A percentile compares a stretch with the other conserved stretches of the same genome.
phyloP scores from a whole-genome alignment of 345 rosid genomes.

The Diplotaxis tenuifolia region DNA sequence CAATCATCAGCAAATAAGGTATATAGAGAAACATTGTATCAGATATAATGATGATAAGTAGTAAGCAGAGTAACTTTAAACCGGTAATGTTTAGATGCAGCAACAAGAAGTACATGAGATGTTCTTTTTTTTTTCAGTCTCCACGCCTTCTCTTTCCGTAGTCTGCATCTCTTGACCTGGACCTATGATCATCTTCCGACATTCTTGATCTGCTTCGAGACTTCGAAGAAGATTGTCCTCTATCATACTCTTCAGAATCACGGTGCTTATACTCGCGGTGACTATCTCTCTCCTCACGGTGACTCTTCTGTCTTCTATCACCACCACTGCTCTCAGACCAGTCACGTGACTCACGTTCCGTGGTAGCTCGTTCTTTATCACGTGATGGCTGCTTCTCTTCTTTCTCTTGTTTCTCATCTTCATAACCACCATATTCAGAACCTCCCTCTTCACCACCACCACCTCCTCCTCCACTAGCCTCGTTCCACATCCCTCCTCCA shows the following conservation, averaged over 20 bases:
- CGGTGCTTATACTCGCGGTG: conserved; percentile 60
- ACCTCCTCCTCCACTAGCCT: conserved; percentile 75
- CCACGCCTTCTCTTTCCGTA: conserved; percentile 72
- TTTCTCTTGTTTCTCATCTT: conserved; percentile 72
- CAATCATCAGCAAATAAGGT: conserved; percentile 19
- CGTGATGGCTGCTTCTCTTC: conserved; percentile 57
- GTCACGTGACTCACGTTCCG: conserved; percentile 81
- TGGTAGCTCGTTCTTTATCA: conserved; percentile 54
- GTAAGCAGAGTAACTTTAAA: conserved; percentile 14
- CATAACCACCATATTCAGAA: conserved; percentile 75
- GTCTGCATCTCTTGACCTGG: conserved; percentile 73
- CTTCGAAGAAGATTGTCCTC: conserved; percentile 70
- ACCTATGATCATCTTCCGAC: conserved; percentile 64
- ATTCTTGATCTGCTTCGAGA: conserved; percentile 66
- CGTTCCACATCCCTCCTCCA: conserved; percentile 63
- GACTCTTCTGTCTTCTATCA: conserved; percentile 62
- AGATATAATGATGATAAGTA: conserved; percentile 22
- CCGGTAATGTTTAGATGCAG: background rate
- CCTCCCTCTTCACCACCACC: conserved; percentile 86
- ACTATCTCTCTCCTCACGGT: conserved; percentile 65
- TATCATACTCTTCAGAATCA: conserved; percentile 63
- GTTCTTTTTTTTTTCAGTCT: conserved; percentile 29
- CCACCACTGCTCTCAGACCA: conserved; percentile 67
- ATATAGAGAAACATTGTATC: conserved; percentile 29
- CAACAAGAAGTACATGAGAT: conserved; percentile 1